Conservation (phyloP, 2,329 filamentous ascomycete genomes). For the Trichophyton benhamiae region DNA sequence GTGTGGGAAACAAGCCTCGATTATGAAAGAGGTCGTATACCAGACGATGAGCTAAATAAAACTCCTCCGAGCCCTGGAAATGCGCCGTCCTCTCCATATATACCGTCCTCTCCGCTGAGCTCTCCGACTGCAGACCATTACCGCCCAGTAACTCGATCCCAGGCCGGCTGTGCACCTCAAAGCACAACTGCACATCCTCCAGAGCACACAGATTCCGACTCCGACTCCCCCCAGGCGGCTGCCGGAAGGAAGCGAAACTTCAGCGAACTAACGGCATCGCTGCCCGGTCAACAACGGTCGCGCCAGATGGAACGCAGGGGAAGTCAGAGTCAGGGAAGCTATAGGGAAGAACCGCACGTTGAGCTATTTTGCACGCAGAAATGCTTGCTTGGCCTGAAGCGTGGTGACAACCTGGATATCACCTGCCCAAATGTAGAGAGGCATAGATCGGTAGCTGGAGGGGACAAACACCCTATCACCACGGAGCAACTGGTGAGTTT, state of each 20-base stretch:
- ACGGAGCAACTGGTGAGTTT: constrained; percentile 8
- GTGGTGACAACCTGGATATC: constrained; percentile 16
- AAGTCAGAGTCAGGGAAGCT: neutral
- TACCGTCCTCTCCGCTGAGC: constrained; percentile 9
- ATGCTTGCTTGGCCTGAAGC: constrained; percentile 8
- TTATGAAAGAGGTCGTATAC: constrained; percentile 13
- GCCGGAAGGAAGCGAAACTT: constrained; percentile 15
- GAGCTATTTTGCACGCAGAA: constrained; percentile 8
- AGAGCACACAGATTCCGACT: constrained; percentile 11
- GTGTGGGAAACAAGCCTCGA: constrained; percentile 16
- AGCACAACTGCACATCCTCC: neutral
- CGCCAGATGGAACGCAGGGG: neutral
- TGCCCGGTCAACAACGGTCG: neutral
- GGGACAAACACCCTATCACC: constrained; percentile 3
- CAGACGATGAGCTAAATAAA: constrained; percentile 14
- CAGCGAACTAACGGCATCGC: constrained; percentile 13
- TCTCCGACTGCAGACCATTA: constrained; percentile 7
- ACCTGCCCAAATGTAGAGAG: constrained; percentile 28
- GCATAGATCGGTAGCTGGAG: constrained; percentile 17
- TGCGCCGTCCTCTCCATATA: constrained; percentile 14
- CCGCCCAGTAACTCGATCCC: constrained; percentile 15
- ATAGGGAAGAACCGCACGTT: neutral
- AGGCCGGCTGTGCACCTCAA: constrained; percentile 13
- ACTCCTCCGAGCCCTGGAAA: constrained; percentile 15
- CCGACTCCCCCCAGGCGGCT: constrained; percentile 13